These are phyloP conservation scores for Globisporangium canariense DNA, from an alignment of 352 stramenopile genomes.

Conservation along the genomic window DNA sequence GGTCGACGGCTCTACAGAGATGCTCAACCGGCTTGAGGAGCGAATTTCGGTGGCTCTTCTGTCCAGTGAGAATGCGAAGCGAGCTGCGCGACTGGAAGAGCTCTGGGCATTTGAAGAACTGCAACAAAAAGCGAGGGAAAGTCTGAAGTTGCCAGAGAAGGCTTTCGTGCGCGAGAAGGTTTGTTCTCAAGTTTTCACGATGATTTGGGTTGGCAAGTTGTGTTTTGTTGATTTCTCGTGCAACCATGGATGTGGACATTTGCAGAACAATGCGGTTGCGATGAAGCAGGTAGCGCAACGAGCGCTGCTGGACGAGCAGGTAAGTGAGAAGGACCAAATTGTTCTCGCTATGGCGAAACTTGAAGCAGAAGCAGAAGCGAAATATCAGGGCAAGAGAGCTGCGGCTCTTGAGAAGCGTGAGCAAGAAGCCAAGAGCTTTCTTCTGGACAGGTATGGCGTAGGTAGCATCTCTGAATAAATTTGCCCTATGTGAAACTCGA, in stretches of 20 bases:
- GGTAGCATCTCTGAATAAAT: not conserved
- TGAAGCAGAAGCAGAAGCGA: constrained; percentile 10
- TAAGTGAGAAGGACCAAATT: not conserved
- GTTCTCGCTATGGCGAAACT: constrained; percentile 11
- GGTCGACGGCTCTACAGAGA: not conserved
- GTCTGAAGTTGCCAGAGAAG: not conserved
- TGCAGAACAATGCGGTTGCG: constrained; percentile 1
- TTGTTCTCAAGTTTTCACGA: not conserved
- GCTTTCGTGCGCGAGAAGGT: not conserved
- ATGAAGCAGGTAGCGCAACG: constrained; percentile 12
- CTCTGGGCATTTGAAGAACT: not conserved
- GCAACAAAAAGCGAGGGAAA: constrained; percentile 1
- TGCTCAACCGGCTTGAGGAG: constrained; percentile 9
- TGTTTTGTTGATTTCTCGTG: not conserved
- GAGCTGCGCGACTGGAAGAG: not conserved
- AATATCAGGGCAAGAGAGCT: not conserved
- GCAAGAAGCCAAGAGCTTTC: constrained; percentile 5
- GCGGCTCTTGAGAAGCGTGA: constrained; percentile 7
- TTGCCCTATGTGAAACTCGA: not conserved
- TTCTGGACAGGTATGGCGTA: constrained; percentile 5
- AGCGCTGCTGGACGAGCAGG: constrained; percentile 15
- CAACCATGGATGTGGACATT: not conserved
- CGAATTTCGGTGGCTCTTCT: constrained; percentile 3
- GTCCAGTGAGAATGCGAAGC: not conserved
- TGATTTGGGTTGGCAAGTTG: not conserved